Evolutionary conservation across 345 rosid species (phyloP).

Genomic region (Barbarea vulgaris): DNA sequence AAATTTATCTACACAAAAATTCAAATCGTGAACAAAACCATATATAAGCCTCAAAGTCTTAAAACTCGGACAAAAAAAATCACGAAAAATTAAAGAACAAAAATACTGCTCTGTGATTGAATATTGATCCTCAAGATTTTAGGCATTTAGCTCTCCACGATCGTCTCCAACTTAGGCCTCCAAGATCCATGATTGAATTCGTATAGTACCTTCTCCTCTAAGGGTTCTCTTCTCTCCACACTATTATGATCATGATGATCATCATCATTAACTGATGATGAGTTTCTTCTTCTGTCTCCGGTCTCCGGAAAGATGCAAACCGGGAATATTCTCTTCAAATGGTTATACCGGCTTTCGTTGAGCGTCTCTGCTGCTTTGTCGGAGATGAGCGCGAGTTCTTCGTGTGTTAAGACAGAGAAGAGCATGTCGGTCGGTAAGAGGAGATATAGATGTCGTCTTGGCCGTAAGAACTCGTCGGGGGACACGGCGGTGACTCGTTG

Average conservation of each 20-base stretch:
- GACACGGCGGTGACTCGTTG: constrained; percentile 35
- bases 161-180: constrained; percentile 44
- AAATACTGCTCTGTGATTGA: constrained; percentile 11
- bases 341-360: constrained; percentile 32
- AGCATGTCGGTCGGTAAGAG: constrained; percentile 40
- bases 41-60: constrained; percentile 29
- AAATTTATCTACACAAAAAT: neutral
- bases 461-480: constrained; percentile 24
- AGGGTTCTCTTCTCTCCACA: constrained; percentile 29
- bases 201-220: constrained; percentile 34
- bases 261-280: constrained; percentile 15
- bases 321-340: constrained; percentile 44
- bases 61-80: constrained; percentile 27
- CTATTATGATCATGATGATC: constrained; percentile 14
- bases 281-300: constrained; percentile 34
- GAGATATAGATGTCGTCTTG: constrained; percentile 40
- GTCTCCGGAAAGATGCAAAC: constrained; percentile 35
- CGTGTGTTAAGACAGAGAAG: constrained; percentile 44
- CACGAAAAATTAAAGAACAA: neutral
- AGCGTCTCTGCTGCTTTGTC: constrained; percentile 37
- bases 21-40: neutral
- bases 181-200: constrained; percentile 39
- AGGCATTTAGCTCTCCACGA: constrained; percentile 38
- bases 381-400: constrained; percentile 40
- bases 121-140: neutral